Evolutionary conservation across 1,139 yeast genomes (phyloP).

Genomic region (Protomyces macrosporus): DNA sequence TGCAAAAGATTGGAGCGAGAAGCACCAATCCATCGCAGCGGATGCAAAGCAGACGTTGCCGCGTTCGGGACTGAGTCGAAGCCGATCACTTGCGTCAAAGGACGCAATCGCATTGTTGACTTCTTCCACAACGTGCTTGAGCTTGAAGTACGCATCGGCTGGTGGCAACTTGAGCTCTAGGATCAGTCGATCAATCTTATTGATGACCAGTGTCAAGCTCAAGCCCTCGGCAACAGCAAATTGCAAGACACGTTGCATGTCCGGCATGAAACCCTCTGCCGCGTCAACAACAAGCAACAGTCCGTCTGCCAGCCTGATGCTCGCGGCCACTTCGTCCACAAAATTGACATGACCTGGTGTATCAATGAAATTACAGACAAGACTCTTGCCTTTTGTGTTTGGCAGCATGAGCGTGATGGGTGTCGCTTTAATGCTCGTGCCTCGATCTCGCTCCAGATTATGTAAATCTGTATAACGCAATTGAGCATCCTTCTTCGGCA

Average conservation of each 20-base stretch:
- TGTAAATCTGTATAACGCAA: conserved; percentile 67
- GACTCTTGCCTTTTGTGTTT: conserved; percentile 53
- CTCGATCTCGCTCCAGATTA: conserved; percentile 63
- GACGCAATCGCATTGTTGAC: conserved; percentile 52
- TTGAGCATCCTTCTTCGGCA: conserved; percentile 42
- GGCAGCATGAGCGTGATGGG: conserved; percentile 61
- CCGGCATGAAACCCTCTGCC: conserved; percentile 68
- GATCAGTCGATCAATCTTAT: conserved; percentile 76
- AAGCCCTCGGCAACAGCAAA: conserved; percentile 48
- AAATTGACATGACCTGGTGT: conserved; percentile 91
- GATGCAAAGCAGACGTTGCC: conserved; percentile 75
- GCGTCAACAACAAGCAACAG: conserved; percentile 71
- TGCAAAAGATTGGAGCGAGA: conserved; percentile 64
- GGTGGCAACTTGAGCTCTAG: conserved; percentile 74
- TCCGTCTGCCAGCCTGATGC: conserved; percentile 59
- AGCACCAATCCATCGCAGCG: conserved; percentile 54
- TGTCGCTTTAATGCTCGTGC: conserved; percentile 59
- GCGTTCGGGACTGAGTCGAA: conserved; percentile 50
- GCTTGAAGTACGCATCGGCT: conserved; percentile 63
- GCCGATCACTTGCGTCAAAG: conserved; percentile 34
- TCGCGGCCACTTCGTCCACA: conserved; percentile 62
- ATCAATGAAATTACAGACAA: conserved; percentile 62
- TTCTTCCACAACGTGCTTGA: conserved; percentile 57
- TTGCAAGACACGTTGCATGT: conserved; percentile 49
- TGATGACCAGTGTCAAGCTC: conserved; percentile 60